phyloP scores from a whole-genome alignment of 2,329 filamentous ascomycete genomes.

The Apiospora sp. region DNA sequence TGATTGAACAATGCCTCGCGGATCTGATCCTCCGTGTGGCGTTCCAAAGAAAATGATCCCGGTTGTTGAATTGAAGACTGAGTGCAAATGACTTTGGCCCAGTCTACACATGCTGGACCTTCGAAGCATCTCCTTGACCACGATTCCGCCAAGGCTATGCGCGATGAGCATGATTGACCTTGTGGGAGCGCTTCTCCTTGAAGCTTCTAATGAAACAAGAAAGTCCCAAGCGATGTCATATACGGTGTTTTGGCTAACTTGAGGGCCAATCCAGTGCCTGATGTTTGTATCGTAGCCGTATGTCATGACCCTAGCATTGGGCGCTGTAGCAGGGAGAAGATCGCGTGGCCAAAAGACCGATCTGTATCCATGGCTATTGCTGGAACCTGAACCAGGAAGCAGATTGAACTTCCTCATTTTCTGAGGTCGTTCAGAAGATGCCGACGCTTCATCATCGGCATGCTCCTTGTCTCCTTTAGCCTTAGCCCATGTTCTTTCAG shows the following conservation, averaged over 20 bases:
- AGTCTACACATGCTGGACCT: constrained; percentile 27
- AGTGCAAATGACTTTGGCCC: constrained; percentile 27
- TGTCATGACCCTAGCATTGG: constrained; percentile 39
- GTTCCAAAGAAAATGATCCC: constrained; percentile 47
- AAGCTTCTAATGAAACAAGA: constrained; percentile 42
- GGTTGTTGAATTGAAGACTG: constrained; percentile 34
- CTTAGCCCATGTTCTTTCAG: background rate
- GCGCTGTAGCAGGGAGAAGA: constrained; percentile 33
- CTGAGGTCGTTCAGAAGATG: background rate
- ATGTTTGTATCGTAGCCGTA: constrained; percentile 43
- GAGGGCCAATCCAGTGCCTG: constrained; percentile 34
- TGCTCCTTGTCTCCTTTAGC: background rate
- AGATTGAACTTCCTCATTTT: background rate
- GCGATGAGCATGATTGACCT: constrained; percentile 42
- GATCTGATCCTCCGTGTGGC: constrained; percentile 41
- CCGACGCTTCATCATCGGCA: background rate
- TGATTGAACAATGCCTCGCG: constrained; percentile 34
- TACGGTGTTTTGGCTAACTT: constrained; percentile 39
- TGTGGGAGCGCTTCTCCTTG: constrained; percentile 33
- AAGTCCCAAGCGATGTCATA: constrained; percentile 46
- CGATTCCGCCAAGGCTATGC: constrained; percentile 46
- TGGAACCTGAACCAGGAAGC: background rate
- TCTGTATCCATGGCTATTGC: background rate
- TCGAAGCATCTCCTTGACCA: constrained; percentile 40
- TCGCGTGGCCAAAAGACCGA: constrained; percentile 26